Evolutionary conservation across 2,329 filamentous ascomycete genomes (phyloP), one percentile per base, ranked within the genome.

Genomic region (Fusarium pseudonygamai): DNA sequence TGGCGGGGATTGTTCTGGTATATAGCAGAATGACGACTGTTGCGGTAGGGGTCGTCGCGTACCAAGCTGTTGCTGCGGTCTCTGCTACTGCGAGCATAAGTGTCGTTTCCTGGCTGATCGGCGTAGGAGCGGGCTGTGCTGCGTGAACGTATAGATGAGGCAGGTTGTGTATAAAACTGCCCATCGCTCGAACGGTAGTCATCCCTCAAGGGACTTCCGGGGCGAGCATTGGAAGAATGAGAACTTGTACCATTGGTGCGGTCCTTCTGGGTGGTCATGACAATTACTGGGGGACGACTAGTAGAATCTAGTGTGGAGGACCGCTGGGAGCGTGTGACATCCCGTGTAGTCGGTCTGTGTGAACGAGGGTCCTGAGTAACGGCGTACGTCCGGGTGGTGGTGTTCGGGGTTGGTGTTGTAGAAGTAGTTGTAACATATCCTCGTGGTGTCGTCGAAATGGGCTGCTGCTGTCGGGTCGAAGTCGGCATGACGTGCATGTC

Each of bases 311-410:
- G 71, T 2, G 87, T 88, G 13, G 86, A 86, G 34, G 87, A 87
- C 78, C 87, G 85, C 60, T 80, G 82, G 30, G 67, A 47, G 32
- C 86, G 85, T 77, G 85, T 84, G 40, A 81, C 79, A 36, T 88
- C 87, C 70, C 87, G 86, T 43, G 84, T 80, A 75, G 83, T 87
- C 53, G 84, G 82, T 66, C 82, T 85, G 68, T 87, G 84, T 43
- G 83, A 77, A 26, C 86, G 76, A 40, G 86, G 83, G 47, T 91
- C 89, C 53, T 87, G 85, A 63, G 84, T 85, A 60, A 89, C 84
- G 59, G 87, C 87, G 75, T 91, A 91, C 16, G 88, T 87, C 55
- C 87, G 88, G 24, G 87, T 86, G 15, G 84, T 86, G 43, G 87
- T 83, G 30, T 82, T 81, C 57, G 78, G 77, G 69, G 75, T 81